Evolutionary conservation across 1,139 yeast genomes (phyloP).

Genomic region (Kluyveromyces marxianus): DNA sequence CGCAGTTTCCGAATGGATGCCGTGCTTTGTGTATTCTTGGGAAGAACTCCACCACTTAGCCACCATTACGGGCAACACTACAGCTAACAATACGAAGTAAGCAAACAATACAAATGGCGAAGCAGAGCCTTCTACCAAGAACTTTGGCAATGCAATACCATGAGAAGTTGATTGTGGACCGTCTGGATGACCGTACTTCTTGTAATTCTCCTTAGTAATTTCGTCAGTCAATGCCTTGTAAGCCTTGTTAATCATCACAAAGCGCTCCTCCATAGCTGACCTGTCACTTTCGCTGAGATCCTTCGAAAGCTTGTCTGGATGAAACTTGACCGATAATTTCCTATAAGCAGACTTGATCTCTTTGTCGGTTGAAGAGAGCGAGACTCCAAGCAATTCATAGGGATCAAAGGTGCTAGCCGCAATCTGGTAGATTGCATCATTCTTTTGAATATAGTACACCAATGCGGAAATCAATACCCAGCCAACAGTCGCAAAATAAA

Average conservation of each 20-base stretch:
- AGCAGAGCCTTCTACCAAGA: conserved; percentile 77
- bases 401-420: conserved; percentile 72
- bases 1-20: conserved; percentile 79
- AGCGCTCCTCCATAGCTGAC: conserved; percentile 60
- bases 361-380: conserved; percentile 61
- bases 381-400: conserved; percentile 72
- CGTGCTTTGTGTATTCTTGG: conserved; percentile 73
- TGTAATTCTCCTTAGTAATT: conserved; percentile 68
- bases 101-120: conserved; percentile 54
- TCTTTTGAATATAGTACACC: conserved; percentile 41
- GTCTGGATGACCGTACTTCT: conserved; percentile 93
- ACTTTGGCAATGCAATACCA: conserved; percentile 93
- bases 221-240: conserved; percentile 94
- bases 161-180: conserved; percentile 94
- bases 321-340: conserved; percentile 77
- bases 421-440: conserved; percentile 34
- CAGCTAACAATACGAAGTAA: conserved; percentile 69
- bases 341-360: conserved; percentile 79
- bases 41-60: conserved; percentile 87
- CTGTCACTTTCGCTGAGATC: conserved; percentile 54
- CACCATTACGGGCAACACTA: conserved; percentile 71
- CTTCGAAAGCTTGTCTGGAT: conserved; percentile 84
- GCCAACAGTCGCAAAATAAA: conserved; percentile 48
- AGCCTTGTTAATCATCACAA: conserved; percentile 81
- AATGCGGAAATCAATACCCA: conserved; percentile 58